Base-by-base conservation (phyloP, 352 stramenopile genomes). In the Phytophthora idaei region DNA sequence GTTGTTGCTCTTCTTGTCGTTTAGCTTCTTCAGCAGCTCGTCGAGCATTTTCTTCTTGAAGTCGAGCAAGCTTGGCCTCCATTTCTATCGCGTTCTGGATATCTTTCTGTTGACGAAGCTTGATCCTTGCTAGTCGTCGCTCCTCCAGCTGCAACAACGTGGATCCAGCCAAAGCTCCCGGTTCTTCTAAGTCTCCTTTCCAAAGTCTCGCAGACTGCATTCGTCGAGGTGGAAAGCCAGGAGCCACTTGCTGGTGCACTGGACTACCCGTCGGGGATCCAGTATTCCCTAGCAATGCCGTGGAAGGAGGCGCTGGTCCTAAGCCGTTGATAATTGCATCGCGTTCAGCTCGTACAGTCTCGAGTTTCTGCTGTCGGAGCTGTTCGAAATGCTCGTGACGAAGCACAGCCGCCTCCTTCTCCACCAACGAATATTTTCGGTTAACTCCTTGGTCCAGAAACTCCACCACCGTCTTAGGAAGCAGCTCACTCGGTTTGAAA, bases 51-150 rank as follows among this genome's bases (percentile, higher is more conserved):
- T 92, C 82, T 7, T 85, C 66, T 27, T 92, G 83, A 17, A 90
- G 72, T 46, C 85, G 79, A 45, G 81, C 84, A 60, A 89, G 83
- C 37, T 85, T 87, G n/a, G 70, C 71, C 44, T 94, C 86, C 77
- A 84, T 91, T 32, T 94, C 82, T 61, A 94, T 89, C n/a, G 89
- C 78, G 36, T 65, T 70, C 31, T 89, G 82, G 52, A 94, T 85
- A 36, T 94, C 86, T 31, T 80, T 83, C 57, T 92, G 69, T 61
- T 94, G 86, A 0, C 84, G 78, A 37, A 80, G 50, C 53, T 92
- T 94, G 39, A 94, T 92, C 14, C 79, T 73, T 29, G 80, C 74
- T 8, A 94, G 67, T 12, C 84, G 69, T 28, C 70, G 71, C 21
- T 91, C 84, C 54, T 94, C 86, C 14, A 90, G 50, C 49, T 86